phyloP scores from a whole-genome alignment of 495 filamentous ascomycete genomes.

The Barbatosphaeria neglecta region DNA sequence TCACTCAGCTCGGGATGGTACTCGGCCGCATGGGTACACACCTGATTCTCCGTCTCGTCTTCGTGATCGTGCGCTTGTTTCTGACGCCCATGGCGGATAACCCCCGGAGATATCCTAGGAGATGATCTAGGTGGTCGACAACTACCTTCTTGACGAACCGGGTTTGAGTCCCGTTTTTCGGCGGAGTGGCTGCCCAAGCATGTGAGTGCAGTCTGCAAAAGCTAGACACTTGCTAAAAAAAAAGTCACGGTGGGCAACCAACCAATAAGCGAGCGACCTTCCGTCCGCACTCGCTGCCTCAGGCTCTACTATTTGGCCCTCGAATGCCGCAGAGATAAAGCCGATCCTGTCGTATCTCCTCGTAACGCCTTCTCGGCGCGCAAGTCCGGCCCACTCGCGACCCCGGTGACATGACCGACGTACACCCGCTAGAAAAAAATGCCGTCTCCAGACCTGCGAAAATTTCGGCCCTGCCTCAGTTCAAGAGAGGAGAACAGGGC shows the following conservation, averaged over 20 bases:
- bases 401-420: too few relatives aligned
- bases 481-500: background rate
- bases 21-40: background rate
- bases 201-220: too few relatives aligned
- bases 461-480: constrained; percentile 9
- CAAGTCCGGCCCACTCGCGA: too few relatives aligned
- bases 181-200: too few relatives aligned
- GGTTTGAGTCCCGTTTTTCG: too few relatives aligned
- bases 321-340: background rate
- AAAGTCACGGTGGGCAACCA: too few relatives aligned
- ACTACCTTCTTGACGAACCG: too few relatives aligned
- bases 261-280: too few relatives aligned
- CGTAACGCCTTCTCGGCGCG: background rate
- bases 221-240: too few relatives aligned
- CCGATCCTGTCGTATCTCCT: background rate
- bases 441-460: constrained; percentile 22
- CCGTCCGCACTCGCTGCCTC: too few relatives aligned
- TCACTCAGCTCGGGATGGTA: background rate
- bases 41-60: constrained; percentile 47
- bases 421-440: constrained; percentile 12
- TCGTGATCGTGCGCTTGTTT: constrained; percentile 44
- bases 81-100: constrained; percentile 33
- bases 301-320: background rate
- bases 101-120: background rate
- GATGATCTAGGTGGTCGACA: too few relatives aligned